Evolutionary conservation across 176 grass and related monocot species (phyloP).

Genomic region (Phoenix roebelenii): DNA sequence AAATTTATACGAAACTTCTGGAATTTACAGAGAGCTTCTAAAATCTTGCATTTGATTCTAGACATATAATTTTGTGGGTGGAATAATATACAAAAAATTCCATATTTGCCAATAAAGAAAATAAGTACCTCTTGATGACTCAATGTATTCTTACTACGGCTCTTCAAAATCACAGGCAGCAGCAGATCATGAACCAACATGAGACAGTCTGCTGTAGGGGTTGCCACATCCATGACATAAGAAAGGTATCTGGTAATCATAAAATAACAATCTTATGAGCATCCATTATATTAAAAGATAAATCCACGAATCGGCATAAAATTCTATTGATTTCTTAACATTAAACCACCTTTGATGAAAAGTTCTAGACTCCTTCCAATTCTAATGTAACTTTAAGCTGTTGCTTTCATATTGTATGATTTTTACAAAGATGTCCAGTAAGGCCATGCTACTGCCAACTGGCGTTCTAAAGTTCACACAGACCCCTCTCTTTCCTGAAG

Average conservation of each 20-base stretch:
- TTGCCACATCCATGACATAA: conserved; percentile 98
- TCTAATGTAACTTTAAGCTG: too few relatives aligned
- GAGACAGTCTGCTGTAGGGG: conserved; percentile 88
- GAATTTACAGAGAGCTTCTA: too few relatives aligned
- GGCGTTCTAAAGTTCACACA: too few relatives aligned
- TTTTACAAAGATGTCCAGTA: too few relatives aligned
- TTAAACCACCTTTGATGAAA: too few relatives aligned
- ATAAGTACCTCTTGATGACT: conserved; percentile 86
- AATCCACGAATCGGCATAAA: background rate
- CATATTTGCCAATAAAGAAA: conserved; percentile 7
- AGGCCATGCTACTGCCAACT: too few relatives aligned
- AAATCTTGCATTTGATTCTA: background rate
- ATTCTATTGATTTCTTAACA: too few relatives aligned
- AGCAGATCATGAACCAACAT: conserved; percentile 77
- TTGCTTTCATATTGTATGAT: too few relatives aligned
- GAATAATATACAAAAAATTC: background rate
- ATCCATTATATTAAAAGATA: background rate
- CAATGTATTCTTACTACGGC: conserved; percentile 41
- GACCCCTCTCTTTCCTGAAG: too few relatives aligned
- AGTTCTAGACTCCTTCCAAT: too few relatives aligned
- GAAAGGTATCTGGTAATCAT: conserved; percentile 64
- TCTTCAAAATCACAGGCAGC: conserved; percentile 83
- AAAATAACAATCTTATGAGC: background rate
- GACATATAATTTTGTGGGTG: background rate
- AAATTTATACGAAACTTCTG: too few relatives aligned